phyloP scores from a whole-genome alignment of 768 basidiomycete species.

The Fomitopsis pulvina region DNA sequence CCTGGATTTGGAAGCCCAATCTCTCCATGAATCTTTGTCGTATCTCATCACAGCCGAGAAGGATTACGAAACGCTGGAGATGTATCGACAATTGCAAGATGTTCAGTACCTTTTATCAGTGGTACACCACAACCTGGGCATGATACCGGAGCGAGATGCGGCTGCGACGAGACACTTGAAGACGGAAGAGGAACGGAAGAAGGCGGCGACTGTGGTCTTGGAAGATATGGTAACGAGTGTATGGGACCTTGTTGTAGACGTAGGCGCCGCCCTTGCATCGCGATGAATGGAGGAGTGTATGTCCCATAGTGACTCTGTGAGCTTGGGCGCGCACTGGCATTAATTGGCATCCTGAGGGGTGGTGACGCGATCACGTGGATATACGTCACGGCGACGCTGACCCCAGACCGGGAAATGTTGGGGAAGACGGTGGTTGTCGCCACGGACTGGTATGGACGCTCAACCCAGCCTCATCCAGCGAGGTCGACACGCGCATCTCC shows the following conservation, averaged over 20 bases:
- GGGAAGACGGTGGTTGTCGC: neutral
- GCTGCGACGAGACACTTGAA: conserved; percentile 41
- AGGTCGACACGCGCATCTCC: neutral
- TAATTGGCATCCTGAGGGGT: too few relatives aligned
- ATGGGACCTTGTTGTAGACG: conserved; percentile 49
- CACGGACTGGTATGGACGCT: too few relatives aligned
- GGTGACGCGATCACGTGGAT: neutral
- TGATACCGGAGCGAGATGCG: conserved; percentile 47
- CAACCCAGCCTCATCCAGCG: too few relatives aligned
- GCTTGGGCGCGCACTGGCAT: too few relatives aligned
- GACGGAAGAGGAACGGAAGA: conserved; percentile 35
- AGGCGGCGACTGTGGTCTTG: conserved; percentile 35
- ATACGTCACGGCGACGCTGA: neutral
- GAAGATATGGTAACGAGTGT: conserved; percentile 51
- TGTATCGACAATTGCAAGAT: conserved; percentile 53
- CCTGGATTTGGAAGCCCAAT: conserved; percentile 19
- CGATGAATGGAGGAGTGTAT: too few relatives aligned
- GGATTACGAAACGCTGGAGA: conserved; percentile 57
- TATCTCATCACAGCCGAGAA: conserved; percentile 57
- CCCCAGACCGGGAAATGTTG: neutral
- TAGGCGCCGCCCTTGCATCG: conserved; percentile 50
- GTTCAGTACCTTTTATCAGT: conserved; percentile 69
- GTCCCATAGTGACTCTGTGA: too few relatives aligned
- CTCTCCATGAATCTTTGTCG: conserved; percentile 25
- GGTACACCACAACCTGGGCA: conserved; percentile 63